Percentiles rank a stretch among this genome's conserved stretches.
Evolutionary conservation across 768 basidiomycete genomes (phyloP).

Genomic region (Tricholoma sp.): DNA sequence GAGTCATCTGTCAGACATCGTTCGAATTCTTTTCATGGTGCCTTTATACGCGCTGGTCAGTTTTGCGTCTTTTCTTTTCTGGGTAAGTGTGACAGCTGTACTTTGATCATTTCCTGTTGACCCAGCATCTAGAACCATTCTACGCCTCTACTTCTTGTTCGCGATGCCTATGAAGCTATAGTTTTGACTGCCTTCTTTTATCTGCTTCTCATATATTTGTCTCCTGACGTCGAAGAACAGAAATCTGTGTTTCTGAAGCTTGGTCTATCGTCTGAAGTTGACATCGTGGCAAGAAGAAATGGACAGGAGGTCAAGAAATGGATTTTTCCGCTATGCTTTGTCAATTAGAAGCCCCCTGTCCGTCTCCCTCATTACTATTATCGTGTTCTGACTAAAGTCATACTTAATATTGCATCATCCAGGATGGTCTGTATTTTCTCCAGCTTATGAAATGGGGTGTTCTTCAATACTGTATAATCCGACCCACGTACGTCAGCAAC

Average conservation of each 20-base stretch:
- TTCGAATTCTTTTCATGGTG: slow-evolving; percentile 74
- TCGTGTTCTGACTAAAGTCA: background rate
- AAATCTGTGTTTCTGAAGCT: slow-evolving; percentile 51
- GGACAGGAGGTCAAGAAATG: slow-evolving; percentile 49
- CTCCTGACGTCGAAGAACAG: slow-evolving; percentile 57
- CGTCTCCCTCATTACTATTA: slow-evolving; percentile 10
- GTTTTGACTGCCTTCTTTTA: slow-evolving; percentile 78
- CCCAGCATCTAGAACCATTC: slow-evolving; percentile 47
- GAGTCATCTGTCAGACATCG: slow-evolving; percentile 43
- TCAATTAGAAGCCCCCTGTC: slow-evolving; percentile 60
- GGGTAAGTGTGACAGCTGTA: slow-evolving; percentile 36
- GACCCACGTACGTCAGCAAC: slow-evolving; percentile 46
- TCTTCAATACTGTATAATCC: slow-evolving; percentile 65
- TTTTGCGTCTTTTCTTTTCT: slow-evolving; percentile 65
- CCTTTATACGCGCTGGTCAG: slow-evolving; percentile 69
- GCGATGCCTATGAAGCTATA: slow-evolving; percentile 73
- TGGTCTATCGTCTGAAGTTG: slow-evolving; percentile 55
- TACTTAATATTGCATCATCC: slow-evolving; percentile 3
- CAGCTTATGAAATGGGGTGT: slow-evolving; percentile 77
- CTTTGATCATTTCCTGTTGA: background rate
- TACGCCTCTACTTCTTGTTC: slow-evolving; percentile 60
- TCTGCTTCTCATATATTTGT: slow-evolving; percentile 65
- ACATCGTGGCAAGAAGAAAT: slow-evolving; percentile 35
- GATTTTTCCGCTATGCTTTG: slow-evolving; percentile 63
- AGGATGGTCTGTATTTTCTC: slow-evolving; percentile 66